Evolutionary conservation across 164 flowering plant species (phyloP), one percentile per base, ranked within the genome.

Genomic region (Vitis cinerea): DNA sequence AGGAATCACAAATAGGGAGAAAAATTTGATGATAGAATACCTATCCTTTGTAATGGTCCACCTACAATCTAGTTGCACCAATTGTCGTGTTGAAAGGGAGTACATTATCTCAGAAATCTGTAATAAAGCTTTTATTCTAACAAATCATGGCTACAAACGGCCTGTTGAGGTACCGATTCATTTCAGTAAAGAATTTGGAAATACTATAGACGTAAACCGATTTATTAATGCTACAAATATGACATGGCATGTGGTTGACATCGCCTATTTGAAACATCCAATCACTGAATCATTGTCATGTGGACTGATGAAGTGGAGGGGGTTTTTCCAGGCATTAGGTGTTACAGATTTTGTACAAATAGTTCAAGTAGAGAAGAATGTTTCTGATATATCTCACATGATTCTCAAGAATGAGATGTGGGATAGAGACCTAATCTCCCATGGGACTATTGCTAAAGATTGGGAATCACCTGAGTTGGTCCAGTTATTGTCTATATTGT

Each of bases 401-500:
- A 31, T 73, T 74, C 50, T 75, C 10, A 67, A 71, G 67, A 74
- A 65, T 55, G 37, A 76, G 31, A 66, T 68, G 61, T 54, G 6
- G 16, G 82, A 79, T 59, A 59, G 65, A 47, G 77, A 76, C 66
- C 59, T 78, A 48, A 69, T 78, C 44, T 65, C 82, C 64, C 66
- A 71, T 12, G 83, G 64, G 56, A 67, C 79, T 58, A 19, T 80
- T 65, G 84, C 75, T 30, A 85, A 70, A 76, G 97, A 93, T 79
- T 95, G 98, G 98, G 97, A 88, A 76, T 93, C 97, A 15, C 81
- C 70, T 54, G 99, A 95, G 75, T 72, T 93, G 77, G 77, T 71
- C 50, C 65, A 77, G 59, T 64, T 95, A 19, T 65, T 95, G 53
- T 79, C 88, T 31, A 23, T 62, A 9, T 63, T 95, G 70, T 83